Base-by-base conservation (phyloP, 1,139 yeast genomes). In the Suhomyces kunorum region DNA sequence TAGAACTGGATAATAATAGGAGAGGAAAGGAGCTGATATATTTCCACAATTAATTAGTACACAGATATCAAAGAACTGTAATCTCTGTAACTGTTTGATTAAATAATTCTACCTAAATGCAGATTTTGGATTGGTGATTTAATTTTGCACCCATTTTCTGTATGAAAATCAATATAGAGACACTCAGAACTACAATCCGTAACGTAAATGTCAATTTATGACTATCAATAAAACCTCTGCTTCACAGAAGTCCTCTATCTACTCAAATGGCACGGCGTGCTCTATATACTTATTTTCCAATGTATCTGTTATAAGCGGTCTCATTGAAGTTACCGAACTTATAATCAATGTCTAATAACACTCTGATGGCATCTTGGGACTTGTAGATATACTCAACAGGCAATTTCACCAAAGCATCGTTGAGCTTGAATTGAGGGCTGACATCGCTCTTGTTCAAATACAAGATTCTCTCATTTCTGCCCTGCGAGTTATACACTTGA, bases 301-400 rank as follows among this genome's bases (percentile, higher is more conserved):
- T 71, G 51, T 73, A 80, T 53, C 71, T 71, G 47, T 64, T 58
- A 57, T 81, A 80, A 34, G 80, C 73, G 36, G 65, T 64, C 50
- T 68, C 68, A 55, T 77, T 71, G 61, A 81, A 80, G 55, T 71
- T 71, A 32, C 81, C 77, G 55, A 81, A 80, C 58, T 78, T 80
- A 58, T 78, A 78, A 56, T 80, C 85, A 50, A 80, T 66, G 54
- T 80, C 86, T 51, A 79, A 74, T 53, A 81, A 78, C 45, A 79
- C 71, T 58, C 78, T 80, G 35, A 81, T 74, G 13, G 82, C 72
- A 59, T 80, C 83, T 54, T 80, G 80, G 29, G 82, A 74, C 61
- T 78, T 79, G 61, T 78, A 80, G 46, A 80, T 72, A 51, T 80
- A 80, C 47, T 68, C 70, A 27, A 74, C 68, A 23, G 77, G 77